Base-by-base conservation (phyloP, 805 yeast species). In the Monosporozyma aquatica region DNA sequence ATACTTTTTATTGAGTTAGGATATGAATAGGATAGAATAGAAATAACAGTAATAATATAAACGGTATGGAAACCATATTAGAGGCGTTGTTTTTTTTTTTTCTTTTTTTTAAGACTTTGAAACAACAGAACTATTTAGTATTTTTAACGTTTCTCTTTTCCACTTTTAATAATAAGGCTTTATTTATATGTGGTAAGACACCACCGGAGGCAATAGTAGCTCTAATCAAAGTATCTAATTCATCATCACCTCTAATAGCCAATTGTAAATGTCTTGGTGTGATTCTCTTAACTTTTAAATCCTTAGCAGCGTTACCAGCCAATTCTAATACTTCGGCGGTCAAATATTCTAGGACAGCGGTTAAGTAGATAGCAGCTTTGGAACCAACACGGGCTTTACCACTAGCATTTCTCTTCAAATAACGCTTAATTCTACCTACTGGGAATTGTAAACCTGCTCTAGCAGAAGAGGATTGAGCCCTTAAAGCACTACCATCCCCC, bases 281-380 rank as follows among this genome's bases (percentile, higher is more conserved):
- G 64, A 89, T 89, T 81, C 97, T 87, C 70, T 89, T 87, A 54
- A 87, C 92, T 65, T 86, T 85, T 64, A 87, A 74, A 61, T 90
- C 97, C 66, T 90, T 87, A 37, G 97, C 97, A 28, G 97, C 97
- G 64, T 90, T 90, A 68, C 97, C 97, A 45, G 97, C 97, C 75
- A 90, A 74, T 72, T 90, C 97, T 58, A 90, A 75, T 40, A 90
- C 95, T 72, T 90, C 97, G 29, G 97, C 97, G 42, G 97, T 87
- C 61, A 90, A 72, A 69, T 90, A 90, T 68, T 90, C 97, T 53
- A 90, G 76, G 35, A 90, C 97, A 17, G 97, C 95, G 43, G 97
- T 89, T 52, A 90, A 74, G 66, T 90, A 90, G 49, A 90, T 90
- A 39, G 99, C 97, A 34, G 96, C 81, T 64, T 90, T 92, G 45